Evolutionary conservation across 2,329 filamentous ascomycete genomes (phyloP).

Genomic region (Aspergillus sp.): DNA sequence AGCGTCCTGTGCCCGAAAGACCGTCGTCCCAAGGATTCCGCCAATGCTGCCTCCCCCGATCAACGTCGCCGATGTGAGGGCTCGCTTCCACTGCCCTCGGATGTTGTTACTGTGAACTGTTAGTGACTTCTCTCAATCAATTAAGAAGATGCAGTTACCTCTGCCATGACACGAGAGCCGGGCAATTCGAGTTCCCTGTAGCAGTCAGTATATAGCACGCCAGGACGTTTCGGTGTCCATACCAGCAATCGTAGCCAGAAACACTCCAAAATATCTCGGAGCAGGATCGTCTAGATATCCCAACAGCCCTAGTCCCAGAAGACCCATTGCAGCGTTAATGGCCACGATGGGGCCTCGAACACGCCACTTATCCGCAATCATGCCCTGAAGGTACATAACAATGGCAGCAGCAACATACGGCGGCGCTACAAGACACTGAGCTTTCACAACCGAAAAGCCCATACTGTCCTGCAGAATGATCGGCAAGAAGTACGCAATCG

Average conservation of each 20-base stretch:
- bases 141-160: conserved; percentile 49
- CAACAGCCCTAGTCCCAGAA: conserved; percentile 69
- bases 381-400: conserved; percentile 56
- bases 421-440: conserved; percentile 71
- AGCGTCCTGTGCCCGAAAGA: conserved; percentile 19
- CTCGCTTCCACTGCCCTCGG: conserved; percentile 81
- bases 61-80: conserved; percentile 70
- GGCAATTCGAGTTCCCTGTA: conserved; percentile 8
- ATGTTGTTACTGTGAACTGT: conserved; percentile 63
- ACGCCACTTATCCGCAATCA: conserved; percentile 63
- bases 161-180: conserved; percentile 68
- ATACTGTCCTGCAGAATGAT: conserved; percentile 66
- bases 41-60: conserved; percentile 43
- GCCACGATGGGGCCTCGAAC: conserved; percentile 65
- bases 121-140: neutral
- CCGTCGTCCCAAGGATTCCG: conserved; percentile 16
- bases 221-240: conserved; percentile 49
- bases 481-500: conserved; percentile 76
- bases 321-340: conserved; percentile 62
- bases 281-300: conserved; percentile 58
- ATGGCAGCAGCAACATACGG: conserved; percentile 60
- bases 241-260: conserved; percentile 68
- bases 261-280: conserved; percentile 70
- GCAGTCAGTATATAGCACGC: neutral
- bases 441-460: conserved; percentile 61